Conservation (phyloP, 495 filamentous ascomycete genomes). For the Pseudotulostoma volvatum region DNA sequence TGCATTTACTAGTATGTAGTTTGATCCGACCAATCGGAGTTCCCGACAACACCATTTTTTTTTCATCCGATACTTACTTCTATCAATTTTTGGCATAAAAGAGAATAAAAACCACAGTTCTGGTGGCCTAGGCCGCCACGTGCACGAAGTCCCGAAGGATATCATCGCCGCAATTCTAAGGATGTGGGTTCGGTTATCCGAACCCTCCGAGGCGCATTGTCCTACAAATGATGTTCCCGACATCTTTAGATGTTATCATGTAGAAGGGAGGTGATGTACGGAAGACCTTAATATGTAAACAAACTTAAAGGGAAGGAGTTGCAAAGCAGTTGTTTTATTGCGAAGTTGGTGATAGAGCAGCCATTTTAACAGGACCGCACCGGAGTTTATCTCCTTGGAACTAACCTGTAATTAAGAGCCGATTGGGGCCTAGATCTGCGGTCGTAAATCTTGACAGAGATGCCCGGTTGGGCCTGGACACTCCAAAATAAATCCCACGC, state of each 20-base stretch:
- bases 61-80: too few relatives aligned
- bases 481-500: slow-evolving; percentile 39
- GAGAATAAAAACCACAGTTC: too few relatives aligned
- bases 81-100: too few relatives aligned
- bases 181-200: slow-evolving; percentile 81
- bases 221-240: slow-evolving; percentile 34
- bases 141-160: too few relatives aligned
- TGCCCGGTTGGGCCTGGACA: slow-evolving; percentile 46
- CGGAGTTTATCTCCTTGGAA: slow-evolving; percentile 46
- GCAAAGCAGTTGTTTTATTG: slow-evolving; percentile 84
- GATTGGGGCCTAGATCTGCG: slow-evolving; percentile 49
- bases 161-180: too few relatives aligned
- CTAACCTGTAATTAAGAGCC: slow-evolving; percentile 5
- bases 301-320: slow-evolving; percentile 41
- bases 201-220: slow-evolving; percentile 46
- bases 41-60: too few relatives aligned
- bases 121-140: too few relatives aligned
- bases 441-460: slow-evolving; percentile 55
- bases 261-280: slow-evolving; percentile 76
- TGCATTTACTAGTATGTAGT: too few relatives aligned
- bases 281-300: slow-evolving; percentile 59
- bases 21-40: too few relatives aligned
- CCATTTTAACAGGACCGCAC: slow-evolving; percentile 75
- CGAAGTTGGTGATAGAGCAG: slow-evolving; percentile 69
- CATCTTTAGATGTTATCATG: slow-evolving; percentile 68